Evolutionary conservation across 2,329 filamentous ascomycete genomes (phyloP).

Genomic region (Penicillium brevicompactum): DNA sequence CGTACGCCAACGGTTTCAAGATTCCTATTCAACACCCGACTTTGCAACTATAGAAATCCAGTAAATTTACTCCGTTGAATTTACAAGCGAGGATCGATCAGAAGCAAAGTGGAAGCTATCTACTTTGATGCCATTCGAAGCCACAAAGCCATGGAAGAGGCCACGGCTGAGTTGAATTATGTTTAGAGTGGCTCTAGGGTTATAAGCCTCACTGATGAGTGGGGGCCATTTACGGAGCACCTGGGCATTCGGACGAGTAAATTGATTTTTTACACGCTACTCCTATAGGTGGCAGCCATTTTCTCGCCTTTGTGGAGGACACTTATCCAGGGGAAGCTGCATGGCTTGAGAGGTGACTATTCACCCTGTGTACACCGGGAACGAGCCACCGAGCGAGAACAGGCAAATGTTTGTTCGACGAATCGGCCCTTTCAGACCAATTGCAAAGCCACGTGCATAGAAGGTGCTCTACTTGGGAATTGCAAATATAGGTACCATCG

Average conservation of each 20-base stretch:
- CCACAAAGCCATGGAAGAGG: not conserved
- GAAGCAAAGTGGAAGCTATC: too few relatives aligned
- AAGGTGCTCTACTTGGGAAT: slow-evolving; percentile 56
- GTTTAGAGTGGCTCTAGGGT: not conserved
- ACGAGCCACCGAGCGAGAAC: not conserved
- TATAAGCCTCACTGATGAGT: not conserved
- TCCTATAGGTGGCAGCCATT: slow-evolving; percentile 43
- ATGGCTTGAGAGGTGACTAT: slow-evolving; percentile 11
- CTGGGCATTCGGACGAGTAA: too few relatives aligned
- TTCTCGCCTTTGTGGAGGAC: slow-evolving; percentile 51
- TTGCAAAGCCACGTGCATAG: slow-evolving; percentile 33
- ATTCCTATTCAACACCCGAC: too few relatives aligned
- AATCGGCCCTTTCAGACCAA: slow-evolving; percentile 9
- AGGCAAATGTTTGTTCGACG: not conserved
- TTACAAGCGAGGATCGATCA: too few relatives aligned
- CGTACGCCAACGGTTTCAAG: too few relatives aligned
- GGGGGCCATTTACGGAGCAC: not conserved
- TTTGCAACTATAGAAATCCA: too few relatives aligned
- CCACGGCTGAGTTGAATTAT: not conserved
- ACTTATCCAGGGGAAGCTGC: slow-evolving; percentile 31
- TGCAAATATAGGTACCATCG: slow-evolving; percentile 53
- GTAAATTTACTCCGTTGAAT: too few relatives aligned
- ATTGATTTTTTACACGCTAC: too few relatives aligned
- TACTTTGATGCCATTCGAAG: too few relatives aligned
- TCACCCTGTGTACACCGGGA: not conserved